Conservation (phyloP, 768 basidiomycete species). For the Suillus discolor region DNA sequence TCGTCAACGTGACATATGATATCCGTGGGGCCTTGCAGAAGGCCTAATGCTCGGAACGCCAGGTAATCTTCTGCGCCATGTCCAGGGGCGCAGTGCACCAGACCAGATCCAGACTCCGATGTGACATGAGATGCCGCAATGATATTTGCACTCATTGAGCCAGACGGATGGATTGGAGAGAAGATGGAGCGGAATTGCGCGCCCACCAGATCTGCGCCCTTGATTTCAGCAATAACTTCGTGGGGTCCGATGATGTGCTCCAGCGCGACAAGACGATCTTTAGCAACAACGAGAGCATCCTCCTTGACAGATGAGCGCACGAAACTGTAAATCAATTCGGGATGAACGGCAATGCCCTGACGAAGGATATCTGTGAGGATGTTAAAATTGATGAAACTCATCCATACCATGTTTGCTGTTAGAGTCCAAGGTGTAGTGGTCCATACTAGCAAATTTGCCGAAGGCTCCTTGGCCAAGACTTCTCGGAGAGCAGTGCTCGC, state of each 20-base stretch:
- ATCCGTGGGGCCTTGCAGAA: constrained; percentile 41
- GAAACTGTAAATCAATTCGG: constrained; percentile 67
- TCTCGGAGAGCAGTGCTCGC: constrained; percentile 30
- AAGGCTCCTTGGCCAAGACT: constrained; percentile 31
- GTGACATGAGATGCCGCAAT: constrained; percentile 80
- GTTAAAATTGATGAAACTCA: constrained; percentile 5
- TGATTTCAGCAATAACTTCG: constrained; percentile 23
- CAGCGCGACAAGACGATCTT: constrained; percentile 47
- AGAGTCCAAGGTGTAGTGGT: constrained; percentile 98
- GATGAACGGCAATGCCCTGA: constrained; percentile 88
- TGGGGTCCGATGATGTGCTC: constrained; percentile 23
- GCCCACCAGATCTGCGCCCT: constrained; percentile 55
- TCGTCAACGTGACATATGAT: constrained; percentile 84
- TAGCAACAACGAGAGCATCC: constrained; percentile 49
- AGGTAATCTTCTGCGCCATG: constrained; percentile 94
- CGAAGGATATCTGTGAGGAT: background rate
- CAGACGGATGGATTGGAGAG: constrained; percentile 25
- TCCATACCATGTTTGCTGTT: constrained; percentile 87
- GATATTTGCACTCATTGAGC: constrained; percentile 39
- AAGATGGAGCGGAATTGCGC: constrained; percentile 67
- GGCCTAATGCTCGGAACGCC: constrained; percentile 60
- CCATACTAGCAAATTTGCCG: constrained; percentile 78
- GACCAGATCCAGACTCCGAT: constrained; percentile 86
- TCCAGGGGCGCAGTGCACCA: constrained; percentile 95
- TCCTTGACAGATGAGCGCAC: constrained; percentile 36